These are phyloP conservation scores for Dactylellina sp. DNA, from an alignment of 2,329 filamentous ascomycete species.

Conservation along the genomic window DNA sequence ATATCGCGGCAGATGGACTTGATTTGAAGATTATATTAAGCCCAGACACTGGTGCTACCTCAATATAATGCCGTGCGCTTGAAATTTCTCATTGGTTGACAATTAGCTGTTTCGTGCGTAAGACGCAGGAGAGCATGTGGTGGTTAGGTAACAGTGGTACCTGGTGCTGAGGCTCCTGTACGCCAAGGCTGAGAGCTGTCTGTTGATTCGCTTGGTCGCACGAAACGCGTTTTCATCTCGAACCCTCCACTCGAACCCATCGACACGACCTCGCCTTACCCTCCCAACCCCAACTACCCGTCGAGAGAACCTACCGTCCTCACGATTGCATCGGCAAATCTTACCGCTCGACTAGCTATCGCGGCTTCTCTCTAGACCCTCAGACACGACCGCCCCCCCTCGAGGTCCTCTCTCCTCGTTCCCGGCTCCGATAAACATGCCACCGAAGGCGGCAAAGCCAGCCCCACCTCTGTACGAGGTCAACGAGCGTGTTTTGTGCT, in stretches of 20 bases:
- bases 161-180: slow-evolving; percentile 2
- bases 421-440: slow-evolving; percentile 21
- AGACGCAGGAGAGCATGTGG: slow-evolving; percentile 4
- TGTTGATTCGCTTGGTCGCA: slow-evolving; percentile 31
- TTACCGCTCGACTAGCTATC: neutral
- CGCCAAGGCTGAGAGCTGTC: slow-evolving; percentile 7
- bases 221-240: slow-evolving; percentile 54
- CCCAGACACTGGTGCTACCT: too few species aligned
- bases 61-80: too few species aligned
- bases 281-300: neutral
- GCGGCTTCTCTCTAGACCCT: neutral
- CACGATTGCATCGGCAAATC: slow-evolving; percentile 2
- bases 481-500: slow-evolving; percentile 95
- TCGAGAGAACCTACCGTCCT: neutral
- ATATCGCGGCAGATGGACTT: too few species aligned
- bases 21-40: too few species aligned
- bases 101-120: neutral
- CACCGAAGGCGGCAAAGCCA: slow-evolving; percentile 65
- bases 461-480: slow-evolving; percentile 69
- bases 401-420: neutral
- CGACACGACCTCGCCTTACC: slow-evolving; percentile 30
- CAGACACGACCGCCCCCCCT: neutral
- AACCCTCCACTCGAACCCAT: slow-evolving; percentile 18
- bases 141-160: neutral
- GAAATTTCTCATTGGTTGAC: too few species aligned